A percentile compares a stretch with the other conserved stretches of the same genome.
Conservation (phyloP, 495 filamentous ascomycete species). For the Copromyces sp. region DNA sequence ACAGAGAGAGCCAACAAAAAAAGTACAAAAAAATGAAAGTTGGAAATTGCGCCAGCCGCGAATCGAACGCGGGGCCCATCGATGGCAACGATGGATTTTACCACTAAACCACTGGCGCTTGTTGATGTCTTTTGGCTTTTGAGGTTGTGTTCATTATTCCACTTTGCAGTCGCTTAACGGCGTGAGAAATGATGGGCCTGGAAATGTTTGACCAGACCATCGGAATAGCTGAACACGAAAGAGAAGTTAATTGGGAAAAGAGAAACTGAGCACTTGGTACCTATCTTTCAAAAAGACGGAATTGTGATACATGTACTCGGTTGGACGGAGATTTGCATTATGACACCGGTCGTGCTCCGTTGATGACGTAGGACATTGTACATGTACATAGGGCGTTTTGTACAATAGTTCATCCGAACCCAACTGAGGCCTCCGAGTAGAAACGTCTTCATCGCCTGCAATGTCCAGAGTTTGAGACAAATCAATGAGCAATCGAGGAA, state of each 20-base stretch:
- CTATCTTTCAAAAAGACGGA: too few species aligned
- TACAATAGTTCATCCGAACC: background rate
- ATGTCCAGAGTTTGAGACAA: too few species aligned
- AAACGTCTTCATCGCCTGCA: too few species aligned
- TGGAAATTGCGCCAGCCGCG: conserved; percentile 32
- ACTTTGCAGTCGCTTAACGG: too few species aligned
- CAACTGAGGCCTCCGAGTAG: background rate
- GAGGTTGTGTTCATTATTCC: background rate
- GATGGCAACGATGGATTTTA: conserved; percentile 47
- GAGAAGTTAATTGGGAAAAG: too few species aligned
- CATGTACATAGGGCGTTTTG: background rate
- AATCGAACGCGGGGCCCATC: conserved; percentile 44
- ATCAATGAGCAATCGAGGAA: too few species aligned
- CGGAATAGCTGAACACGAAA: too few species aligned
- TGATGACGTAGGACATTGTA: background rate
- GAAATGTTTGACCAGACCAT: too few species aligned
- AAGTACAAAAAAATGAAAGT: background rate
- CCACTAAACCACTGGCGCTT: conserved; percentile 37
- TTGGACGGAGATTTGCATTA: background rate
- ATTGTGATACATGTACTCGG: too few species aligned
- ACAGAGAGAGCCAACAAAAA: background rate
- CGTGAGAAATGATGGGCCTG: too few species aligned
- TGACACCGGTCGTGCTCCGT: background rate
- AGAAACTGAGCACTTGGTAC: too few species aligned
- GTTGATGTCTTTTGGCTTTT: background rate